A percentile compares a stretch with the other conserved stretches of the same genome.
Evolutionary conservation across 2,329 filamentous ascomycete genomes (phyloP).

Genomic region (Pseudophaeomoniella oleicola): DNA sequence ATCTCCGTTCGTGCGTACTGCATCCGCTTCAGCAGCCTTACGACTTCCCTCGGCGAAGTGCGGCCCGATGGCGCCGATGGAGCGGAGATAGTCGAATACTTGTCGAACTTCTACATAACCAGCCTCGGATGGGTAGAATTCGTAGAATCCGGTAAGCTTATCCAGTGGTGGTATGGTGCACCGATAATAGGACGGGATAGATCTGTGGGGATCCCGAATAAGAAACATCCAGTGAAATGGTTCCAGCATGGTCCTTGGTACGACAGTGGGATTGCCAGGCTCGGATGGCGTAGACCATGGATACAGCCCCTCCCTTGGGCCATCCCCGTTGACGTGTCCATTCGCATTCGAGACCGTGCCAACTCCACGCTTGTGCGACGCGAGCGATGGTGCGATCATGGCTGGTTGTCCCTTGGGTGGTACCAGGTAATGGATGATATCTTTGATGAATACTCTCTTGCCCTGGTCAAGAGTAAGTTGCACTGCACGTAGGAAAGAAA

Average conservation of each 20-base stretch:
- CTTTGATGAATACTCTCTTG: slow-evolving; percentile 94
- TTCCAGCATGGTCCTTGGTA: slow-evolving; percentile 59
- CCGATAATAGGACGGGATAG: slow-evolving; percentile 86
- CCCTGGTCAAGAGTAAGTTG: slow-evolving; percentile 44
- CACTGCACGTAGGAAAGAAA: too few species aligned
- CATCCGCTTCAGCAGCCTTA: slow-evolving; percentile 17
- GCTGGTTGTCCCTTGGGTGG: slow-evolving; percentile 56
- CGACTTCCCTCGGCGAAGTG: slow-evolving; percentile 33
- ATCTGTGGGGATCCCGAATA: slow-evolving; percentile 85
- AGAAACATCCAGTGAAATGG: slow-evolving; percentile 91
- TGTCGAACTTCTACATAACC: slow-evolving; percentile 80
- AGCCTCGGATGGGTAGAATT: slow-evolving; percentile 77
- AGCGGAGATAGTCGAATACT: slow-evolving; percentile 71
- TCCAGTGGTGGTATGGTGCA: slow-evolving; percentile 83
- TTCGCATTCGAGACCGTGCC: slow-evolving; percentile 28
- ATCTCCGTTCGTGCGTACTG: slow-evolving; percentile 12
- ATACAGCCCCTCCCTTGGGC: slow-evolving; percentile 29
- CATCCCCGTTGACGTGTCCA: slow-evolving; percentile 18
- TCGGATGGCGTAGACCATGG: slow-evolving; percentile 46
- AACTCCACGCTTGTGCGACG: slow-evolving; percentile 42
- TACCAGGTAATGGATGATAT: slow-evolving; percentile 86
- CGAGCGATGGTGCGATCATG: slow-evolving; percentile 63
- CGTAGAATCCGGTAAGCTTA: slow-evolving; percentile 66
- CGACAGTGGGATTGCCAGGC: slow-evolving; percentile 66
- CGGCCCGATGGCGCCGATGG: slow-evolving; percentile 55